Evolutionary conservation across 2,329 filamentous ascomycete genomes (phyloP).

Genomic region (Aspergillus ibericus): DNA sequence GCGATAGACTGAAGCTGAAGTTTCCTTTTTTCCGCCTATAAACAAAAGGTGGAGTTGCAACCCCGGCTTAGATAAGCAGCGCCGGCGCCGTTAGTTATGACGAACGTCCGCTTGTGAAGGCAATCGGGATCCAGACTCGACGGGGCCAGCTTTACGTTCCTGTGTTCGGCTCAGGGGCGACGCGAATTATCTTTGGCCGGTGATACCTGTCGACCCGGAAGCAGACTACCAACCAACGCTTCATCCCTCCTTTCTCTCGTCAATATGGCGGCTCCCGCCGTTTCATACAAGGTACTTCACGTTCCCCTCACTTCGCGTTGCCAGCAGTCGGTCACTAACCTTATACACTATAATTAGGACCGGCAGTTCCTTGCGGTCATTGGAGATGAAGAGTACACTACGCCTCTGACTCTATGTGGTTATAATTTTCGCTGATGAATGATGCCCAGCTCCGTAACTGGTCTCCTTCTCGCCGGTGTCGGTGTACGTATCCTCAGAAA

Average conservation of each 20-base stretch:
- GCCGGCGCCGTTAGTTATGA: constrained; percentile 15
- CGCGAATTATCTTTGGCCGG: background rate
- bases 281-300: constrained; percentile 53
- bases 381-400: constrained; percentile 74
- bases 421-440: constrained; percentile 16
- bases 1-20: constrained; percentile 6
- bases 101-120: constrained; percentile 12
- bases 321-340: constrained; percentile 32
- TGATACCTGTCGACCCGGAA: background rate
- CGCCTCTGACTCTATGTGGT: background rate
- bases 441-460: constrained; percentile 80
- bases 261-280: constrained; percentile 60
- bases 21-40: constrained; percentile 14
- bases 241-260: background rate
- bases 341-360: constrained; percentile 55
- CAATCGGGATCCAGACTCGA: constrained; percentile 11
- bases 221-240: background rate
- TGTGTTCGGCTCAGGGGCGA: background rate
- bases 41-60: constrained; percentile 10
- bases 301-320: constrained; percentile 4
- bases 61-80: constrained; percentile 22
- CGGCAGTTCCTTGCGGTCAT: constrained; percentile 96
- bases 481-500: constrained; percentile 62
- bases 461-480: constrained; percentile 89
- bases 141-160: constrained; percentile 5